Conservation (phyloP, 164 flowering plant genomes). For the Taxillus chinensis region DNA sequence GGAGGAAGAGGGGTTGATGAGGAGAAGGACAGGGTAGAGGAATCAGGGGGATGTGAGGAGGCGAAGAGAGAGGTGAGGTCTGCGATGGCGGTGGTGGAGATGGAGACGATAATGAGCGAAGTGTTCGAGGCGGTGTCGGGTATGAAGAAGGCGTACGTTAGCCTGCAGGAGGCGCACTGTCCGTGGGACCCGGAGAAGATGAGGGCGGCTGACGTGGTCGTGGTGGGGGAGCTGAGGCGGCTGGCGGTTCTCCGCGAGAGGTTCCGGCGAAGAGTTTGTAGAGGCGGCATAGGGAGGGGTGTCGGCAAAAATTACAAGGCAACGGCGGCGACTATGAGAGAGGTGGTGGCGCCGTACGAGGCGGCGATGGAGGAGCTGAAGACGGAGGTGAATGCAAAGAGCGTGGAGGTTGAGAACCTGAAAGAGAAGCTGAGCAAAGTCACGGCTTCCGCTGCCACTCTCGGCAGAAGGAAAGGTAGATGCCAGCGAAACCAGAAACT, state of each 20-base stretch:
- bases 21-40: slow-evolving; percentile 3
- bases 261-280: slow-evolving; percentile 35
- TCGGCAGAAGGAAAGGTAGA: slow-evolving; percentile 35
- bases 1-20: slow-evolving; percentile 6
- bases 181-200: slow-evolving; percentile 89
- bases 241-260: slow-evolving; percentile 64
- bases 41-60: slow-evolving; percentile 1
- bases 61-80: slow-evolving; percentile 5
- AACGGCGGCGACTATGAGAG: slow-evolving; percentile 38
- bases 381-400: slow-evolving; percentile 67
- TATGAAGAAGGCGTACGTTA: slow-evolving; percentile 72
- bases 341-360: slow-evolving; percentile 84
- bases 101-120: slow-evolving; percentile 28
- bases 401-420: slow-evolving; percentile 55
- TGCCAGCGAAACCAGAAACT: slow-evolving; percentile 40
- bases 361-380: slow-evolving; percentile 84
- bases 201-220: slow-evolving; percentile 73
- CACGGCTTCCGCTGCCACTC: slow-evolving; percentile 7
- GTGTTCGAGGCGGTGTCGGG: slow-evolving; percentile 66
- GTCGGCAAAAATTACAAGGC: background rate
- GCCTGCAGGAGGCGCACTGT: slow-evolving; percentile 70
- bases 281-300: slow-evolving; percentile 16
- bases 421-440: slow-evolving; percentile 50
- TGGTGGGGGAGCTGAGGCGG: slow-evolving; percentile 68
- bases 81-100: slow-evolving; percentile 15